These are phyloP conservation scores for Pleurotus djamor DNA, from an alignment of 768 basidiomycete species.

Conservation along the genomic window DNA sequence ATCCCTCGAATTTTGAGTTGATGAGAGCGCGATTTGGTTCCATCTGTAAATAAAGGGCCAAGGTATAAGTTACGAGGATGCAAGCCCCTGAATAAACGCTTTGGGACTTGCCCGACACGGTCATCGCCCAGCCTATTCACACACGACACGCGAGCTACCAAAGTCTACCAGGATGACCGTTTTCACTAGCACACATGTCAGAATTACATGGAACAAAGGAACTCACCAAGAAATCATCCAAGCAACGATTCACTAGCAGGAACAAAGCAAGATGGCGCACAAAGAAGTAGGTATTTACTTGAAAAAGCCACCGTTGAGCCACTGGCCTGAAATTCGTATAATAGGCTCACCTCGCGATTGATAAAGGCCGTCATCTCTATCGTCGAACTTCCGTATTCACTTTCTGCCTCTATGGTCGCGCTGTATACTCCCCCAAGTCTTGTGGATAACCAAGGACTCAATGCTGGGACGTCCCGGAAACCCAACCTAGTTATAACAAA, in stretches of 20 bases:
- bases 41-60: slow-evolving; percentile 3
- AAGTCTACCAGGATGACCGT: background rate
- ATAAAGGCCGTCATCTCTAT: background rate
- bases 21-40: slow-evolving; percentile 47
- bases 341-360: background rate
- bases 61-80: background rate
- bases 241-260: background rate
- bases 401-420: background rate
- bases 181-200: background rate
- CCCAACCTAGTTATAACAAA: slow-evolving; percentile 14
- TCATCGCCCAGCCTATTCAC: too few relatives aligned
- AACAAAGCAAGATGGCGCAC: slow-evolving; percentile 6
- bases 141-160: background rate
- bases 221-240: too few relatives aligned
- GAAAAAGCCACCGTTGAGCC: background rate
- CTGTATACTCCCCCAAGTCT: slow-evolving; percentile 3
- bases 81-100: background rate
- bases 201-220: too few relatives aligned
- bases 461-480: background rate
- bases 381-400: background rate
- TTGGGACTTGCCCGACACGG: background rate
- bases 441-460: slow-evolving; percentile 2
- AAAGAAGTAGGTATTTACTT: background rate
- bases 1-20: slow-evolving; percentile 86
- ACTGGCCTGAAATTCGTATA: background rate